Evolutionary conservation across 176 grass and related monocot genomes (phyloP).

Genomic region (Juncus inflexus): DNA sequence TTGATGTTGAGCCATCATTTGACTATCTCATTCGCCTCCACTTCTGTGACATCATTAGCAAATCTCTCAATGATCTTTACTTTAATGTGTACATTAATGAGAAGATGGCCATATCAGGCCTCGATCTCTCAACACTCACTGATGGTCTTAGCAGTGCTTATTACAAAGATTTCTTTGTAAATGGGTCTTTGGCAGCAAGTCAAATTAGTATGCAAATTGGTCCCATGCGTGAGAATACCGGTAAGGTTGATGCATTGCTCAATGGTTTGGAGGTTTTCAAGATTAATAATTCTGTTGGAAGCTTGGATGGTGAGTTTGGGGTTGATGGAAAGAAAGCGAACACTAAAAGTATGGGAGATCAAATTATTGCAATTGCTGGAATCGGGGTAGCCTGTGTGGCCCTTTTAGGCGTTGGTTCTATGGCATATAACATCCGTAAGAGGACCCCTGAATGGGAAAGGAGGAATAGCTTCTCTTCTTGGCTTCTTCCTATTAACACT

Average conservation of each 20-base stretch:
- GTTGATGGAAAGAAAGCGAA: conserved; percentile 66
- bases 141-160: conserved; percentile 52
- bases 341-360: conserved; percentile 24
- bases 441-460: conserved; percentile 83
- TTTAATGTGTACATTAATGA: conserved; percentile 81
- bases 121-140: conserved; percentile 73
- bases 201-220: conserved; percentile 53
- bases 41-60: conserved; percentile 92
- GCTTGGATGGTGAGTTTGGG: conserved; percentile 87
- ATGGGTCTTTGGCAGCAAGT: conserved; percentile 32
- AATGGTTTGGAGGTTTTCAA: conserved; percentile 88
- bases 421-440: conserved; percentile 82
- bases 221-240: conserved; percentile 58
- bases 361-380: conserved; percentile 58
- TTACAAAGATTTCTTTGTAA: conserved; percentile 84
- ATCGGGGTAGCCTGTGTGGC: conserved; percentile 85
- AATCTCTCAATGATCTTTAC: conserved; percentile 74
- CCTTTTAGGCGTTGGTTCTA: conserved; percentile 71
- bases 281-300: conserved; percentile 76
- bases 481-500: conserved; percentile 83
- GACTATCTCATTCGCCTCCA: conserved; percentile 62
- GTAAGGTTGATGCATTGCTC: conserved; percentile 63
- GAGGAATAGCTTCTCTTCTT: conserved; percentile 90
- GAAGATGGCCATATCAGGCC: conserved; percentile 56
- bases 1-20: conserved; percentile 59